These are phyloP conservation scores for Nicotiana undulata DNA, from an alignment of 257 asterid species.

Conservation along the genomic window DNA sequence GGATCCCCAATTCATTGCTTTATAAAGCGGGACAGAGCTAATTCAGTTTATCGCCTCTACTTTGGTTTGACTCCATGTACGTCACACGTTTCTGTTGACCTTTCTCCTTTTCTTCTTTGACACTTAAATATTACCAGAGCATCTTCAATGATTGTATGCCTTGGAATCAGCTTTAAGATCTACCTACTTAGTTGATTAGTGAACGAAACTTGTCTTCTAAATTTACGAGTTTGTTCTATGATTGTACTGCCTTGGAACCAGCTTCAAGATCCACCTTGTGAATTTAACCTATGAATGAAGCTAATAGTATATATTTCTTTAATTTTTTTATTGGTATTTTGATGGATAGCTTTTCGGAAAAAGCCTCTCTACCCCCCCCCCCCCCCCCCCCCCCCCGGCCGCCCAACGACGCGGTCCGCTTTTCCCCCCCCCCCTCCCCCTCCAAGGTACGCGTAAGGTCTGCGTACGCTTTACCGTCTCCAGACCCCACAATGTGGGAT, in stretches of 20 bases:
- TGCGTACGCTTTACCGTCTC: too few species aligned
- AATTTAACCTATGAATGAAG: background rate
- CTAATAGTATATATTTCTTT: background rate
- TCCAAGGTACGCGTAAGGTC: too few species aligned
- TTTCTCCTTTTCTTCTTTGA: background rate
- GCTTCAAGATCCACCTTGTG: background rate
- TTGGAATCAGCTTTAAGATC: background rate
- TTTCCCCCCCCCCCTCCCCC: too few species aligned
- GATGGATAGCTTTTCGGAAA: background rate
- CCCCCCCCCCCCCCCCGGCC: too few species aligned
- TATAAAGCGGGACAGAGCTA: constrained; percentile 78
- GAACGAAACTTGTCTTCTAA: background rate
- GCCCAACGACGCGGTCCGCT: too few species aligned
- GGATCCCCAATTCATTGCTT: constrained; percentile 86
- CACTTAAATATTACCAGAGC: background rate
- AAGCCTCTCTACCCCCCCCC: too few species aligned
- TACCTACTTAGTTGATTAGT: too few species aligned
- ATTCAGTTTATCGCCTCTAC: constrained; percentile 59
- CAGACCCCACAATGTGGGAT: too few species aligned
- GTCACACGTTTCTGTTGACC: constrained; percentile 13
- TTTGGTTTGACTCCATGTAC: constrained; percentile 88
- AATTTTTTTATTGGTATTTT: background rate
- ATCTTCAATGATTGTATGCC: background rate
- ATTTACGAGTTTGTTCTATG: background rate
- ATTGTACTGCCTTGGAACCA: background rate